Conservation (phyloP, 768 basidiomycete genomes). For the Fistulinella prunicolor region DNA sequence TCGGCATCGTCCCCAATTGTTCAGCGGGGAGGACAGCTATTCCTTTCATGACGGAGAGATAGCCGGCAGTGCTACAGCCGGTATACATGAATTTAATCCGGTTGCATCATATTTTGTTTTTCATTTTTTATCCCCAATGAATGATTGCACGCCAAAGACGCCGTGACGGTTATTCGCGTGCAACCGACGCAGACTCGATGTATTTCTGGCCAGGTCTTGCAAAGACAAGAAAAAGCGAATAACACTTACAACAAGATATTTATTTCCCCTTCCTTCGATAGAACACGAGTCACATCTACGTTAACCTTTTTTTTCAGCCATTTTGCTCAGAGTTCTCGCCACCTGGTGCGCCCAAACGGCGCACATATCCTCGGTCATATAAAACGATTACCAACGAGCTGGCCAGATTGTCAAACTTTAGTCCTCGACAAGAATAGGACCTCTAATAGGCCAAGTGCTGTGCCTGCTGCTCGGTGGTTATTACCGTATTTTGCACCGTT, state of each 20-base stretch:
- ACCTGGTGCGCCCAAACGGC: slow-evolving; percentile 18
- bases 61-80: slow-evolving; percentile 17
- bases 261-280: background rate
- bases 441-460: slow-evolving; percentile 7
- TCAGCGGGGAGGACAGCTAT: slow-evolving; percentile 3
- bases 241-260: too few relatives aligned
- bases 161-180: background rate
- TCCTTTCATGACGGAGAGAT: slow-evolving; percentile 8
- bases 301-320: background rate
- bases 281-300: background rate
- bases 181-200: background rate
- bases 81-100: slow-evolving; percentile 9
- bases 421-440: slow-evolving; percentile 8
- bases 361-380: slow-evolving; percentile 3
- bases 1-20: slow-evolving; percentile 17
- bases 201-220: background rate
- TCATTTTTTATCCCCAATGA: slow-evolving; percentile 13
- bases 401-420: slow-evolving; percentile 17
- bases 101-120: background rate
- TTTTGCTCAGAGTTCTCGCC: slow-evolving; percentile 8
- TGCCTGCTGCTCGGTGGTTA: slow-evolving; percentile 14
- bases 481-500: slow-evolving; percentile 13
- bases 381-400: background rate
- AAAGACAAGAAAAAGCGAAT: background rate
- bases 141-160: background rate